Conservation (phyloP, 495 filamentous ascomycete species). For the Penicillium pulvis region DNA sequence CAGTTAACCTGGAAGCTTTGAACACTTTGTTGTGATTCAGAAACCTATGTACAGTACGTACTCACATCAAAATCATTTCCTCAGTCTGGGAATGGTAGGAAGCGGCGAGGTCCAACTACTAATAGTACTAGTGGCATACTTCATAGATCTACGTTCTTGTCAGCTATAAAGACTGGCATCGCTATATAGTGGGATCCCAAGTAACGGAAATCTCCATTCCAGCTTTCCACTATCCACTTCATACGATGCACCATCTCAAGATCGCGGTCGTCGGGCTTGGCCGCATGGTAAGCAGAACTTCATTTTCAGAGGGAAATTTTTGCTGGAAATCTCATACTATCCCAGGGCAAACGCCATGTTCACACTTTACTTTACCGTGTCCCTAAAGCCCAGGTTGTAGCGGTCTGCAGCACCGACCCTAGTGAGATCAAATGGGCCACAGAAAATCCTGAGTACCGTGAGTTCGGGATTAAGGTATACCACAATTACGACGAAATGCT, state of each 20-base stretch:
- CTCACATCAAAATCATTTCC: not conserved
- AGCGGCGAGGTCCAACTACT: no score
- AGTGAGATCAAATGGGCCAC: conserved; percentile 45
- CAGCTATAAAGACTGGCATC: not conserved
- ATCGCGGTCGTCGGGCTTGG: conserved; percentile 50
- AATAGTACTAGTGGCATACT: not conserved
- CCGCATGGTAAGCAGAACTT: conserved; percentile 46
- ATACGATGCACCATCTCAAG: not conserved
- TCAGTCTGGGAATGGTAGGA: not conserved
- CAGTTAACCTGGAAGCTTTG: not conserved
- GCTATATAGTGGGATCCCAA: not conserved
- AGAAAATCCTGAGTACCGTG: conserved; percentile 32
- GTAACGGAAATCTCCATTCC: not conserved
- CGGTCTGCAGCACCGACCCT: conserved; percentile 20
- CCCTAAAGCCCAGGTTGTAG: not conserved
- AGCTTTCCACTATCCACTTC: not conserved
- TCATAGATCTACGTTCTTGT: not conserved
- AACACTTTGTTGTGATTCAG: no score
- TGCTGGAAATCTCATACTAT: conserved; percentile 11
- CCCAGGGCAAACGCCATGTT: conserved; percentile 48
- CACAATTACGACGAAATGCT: conserved; percentile 54
- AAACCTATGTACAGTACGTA: no score
- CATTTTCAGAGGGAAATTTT: conserved; percentile 47
- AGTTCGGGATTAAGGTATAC: conserved; percentile 37
- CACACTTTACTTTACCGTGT: conserved; percentile 28